Base-by-base conservation (phyloP, 148 eudicot genomes). In the Fagopyrum tataricum region DNA sequence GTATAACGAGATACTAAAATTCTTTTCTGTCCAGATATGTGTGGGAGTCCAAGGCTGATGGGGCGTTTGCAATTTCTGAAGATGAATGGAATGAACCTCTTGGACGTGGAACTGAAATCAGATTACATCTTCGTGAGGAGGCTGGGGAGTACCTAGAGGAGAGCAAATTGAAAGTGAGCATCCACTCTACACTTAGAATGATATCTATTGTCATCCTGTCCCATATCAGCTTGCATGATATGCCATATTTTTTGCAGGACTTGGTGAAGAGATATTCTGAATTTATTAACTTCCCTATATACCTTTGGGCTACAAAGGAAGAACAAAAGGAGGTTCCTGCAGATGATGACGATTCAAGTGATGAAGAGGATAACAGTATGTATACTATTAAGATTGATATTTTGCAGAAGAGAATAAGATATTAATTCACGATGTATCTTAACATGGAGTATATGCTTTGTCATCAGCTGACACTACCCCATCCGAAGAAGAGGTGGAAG, bases 21-120 rank as follows among this genome's bases (percentile, higher is more conserved):
- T 64, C 43, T 6, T 31, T 64, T 39, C 20, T 43, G 37, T 64
- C 18, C 44, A 95, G 98, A 88, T 77, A 95, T 82, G 97, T 95
- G 2, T 95, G 98, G 98, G 98, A 95, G 78, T 95, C 98, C 15
- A 91, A 90, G 88, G 98, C 98, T 82, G 98, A 95, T 84, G 98
- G 98, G 4, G 85, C 97, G 24, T 95, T 95, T 77, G 98, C 98
- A 2, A 84, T 95, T 79, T 95, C 98, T 5, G 98, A 95, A 83
- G 98, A 95, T 74, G 78, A 75, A 17, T 90, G 93, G 96, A 95
- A 95, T 71, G 98, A 95, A 73, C 98, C 98, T 72, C 93, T 95
- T 68, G 98, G 97, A 4, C 98, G 98, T 78, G 98, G 98, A 74
- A 91, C 98, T 74, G 98, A 95, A 84, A 95, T 95, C 74, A 95